phyloP scores from a whole-genome alignment of 2,329 filamentous ascomycete genomes.

The Ceratocystis smalleyi region DNA sequence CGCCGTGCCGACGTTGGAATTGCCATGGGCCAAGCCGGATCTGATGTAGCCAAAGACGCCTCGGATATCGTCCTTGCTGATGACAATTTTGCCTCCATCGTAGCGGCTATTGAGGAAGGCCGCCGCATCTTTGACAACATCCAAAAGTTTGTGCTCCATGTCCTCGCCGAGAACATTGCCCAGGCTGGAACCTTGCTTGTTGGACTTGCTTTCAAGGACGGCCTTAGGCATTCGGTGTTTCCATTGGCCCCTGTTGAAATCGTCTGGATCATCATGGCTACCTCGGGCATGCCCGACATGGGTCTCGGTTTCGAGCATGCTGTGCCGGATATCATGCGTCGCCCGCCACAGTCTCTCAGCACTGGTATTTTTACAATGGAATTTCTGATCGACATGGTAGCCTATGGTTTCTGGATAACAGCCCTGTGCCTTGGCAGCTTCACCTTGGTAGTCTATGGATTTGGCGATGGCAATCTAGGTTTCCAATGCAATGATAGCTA shows the following conservation, averaged over 20 bases:
- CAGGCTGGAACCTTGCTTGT: constrained; percentile 55
- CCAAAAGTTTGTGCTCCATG: constrained; percentile 57
- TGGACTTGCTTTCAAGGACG: constrained; percentile 57
- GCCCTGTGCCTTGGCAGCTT: constrained; percentile 48
- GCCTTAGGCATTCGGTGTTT: constrained; percentile 49
- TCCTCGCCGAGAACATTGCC: constrained; percentile 55
- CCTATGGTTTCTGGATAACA: constrained; percentile 55
- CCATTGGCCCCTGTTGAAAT: constrained; percentile 62
- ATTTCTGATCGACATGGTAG: constrained; percentile 49
- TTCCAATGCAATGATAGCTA: constrained; percentile 44
- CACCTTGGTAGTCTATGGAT: constrained; percentile 48
- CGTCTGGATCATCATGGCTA: constrained; percentile 70
- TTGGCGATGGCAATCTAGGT: constrained; percentile 44
- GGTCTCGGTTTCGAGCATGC: constrained; percentile 59
- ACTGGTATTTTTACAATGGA: constrained; percentile 51
- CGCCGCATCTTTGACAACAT: constrained; percentile 61
- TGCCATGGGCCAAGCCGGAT: constrained; percentile 47
- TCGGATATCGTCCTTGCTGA: constrained; percentile 56
- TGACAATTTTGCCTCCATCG: constrained; percentile 59
- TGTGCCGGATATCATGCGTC: constrained; percentile 50
- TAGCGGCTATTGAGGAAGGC: constrained; percentile 56
- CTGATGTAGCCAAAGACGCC: constrained; percentile 47
- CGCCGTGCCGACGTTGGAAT: constrained; percentile 58
- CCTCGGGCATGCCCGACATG: constrained; percentile 60
- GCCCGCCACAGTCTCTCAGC: constrained; percentile 48